Evolutionary conservation across 805 yeast species (phyloP).

Genomic region (Kodamaea laetipori): DNA sequence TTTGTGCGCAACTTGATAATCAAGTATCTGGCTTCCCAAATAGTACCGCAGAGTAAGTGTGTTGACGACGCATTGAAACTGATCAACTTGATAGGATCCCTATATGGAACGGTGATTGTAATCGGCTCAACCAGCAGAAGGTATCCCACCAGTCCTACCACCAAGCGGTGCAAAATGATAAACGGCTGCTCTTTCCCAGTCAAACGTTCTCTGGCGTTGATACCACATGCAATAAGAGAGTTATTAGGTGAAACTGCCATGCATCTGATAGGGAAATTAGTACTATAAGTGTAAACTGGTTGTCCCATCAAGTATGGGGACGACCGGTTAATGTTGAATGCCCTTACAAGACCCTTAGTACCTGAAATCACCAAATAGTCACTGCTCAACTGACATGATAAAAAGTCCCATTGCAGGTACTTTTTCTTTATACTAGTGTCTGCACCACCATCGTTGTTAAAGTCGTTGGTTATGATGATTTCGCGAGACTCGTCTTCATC

Average conservation of each 20-base stretch:
- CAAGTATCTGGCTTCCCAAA: slow-evolving; percentile 75
- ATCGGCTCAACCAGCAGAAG: slow-evolving; percentile 52
- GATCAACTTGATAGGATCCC: slow-evolving; percentile 78
- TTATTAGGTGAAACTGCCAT: slow-evolving; percentile 70
- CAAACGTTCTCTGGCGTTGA: slow-evolving; percentile 74
- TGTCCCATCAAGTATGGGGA: slow-evolving; percentile 48
- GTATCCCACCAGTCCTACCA: slow-evolving; percentile 9
- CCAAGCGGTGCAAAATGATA: slow-evolving; percentile 56
- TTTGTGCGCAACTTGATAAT: slow-evolving; percentile 66
- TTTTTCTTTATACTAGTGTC: slow-evolving; percentile 22
- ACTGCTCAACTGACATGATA: slow-evolving; percentile 61
- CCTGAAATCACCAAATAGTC: slow-evolving; percentile 67
- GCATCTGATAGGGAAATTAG: slow-evolving; percentile 78
- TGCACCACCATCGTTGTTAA: slow-evolving; percentile 19
- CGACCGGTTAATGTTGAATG: slow-evolving; percentile 50
- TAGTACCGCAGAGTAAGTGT: slow-evolving; percentile 74
- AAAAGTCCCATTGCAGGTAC: slow-evolving; percentile 57
- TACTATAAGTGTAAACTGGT: slow-evolving; percentile 66
- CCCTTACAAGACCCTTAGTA: slow-evolving; percentile 68
- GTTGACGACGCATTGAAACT: slow-evolving; percentile 72
- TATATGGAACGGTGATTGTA: slow-evolving; percentile 78
- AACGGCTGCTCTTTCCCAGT: slow-evolving; percentile 76
- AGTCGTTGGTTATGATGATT: slow-evolving; percentile 19
- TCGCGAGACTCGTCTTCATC: slow-evolving; percentile 27
- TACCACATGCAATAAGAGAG: slow-evolving; percentile 71